Evolutionary conservation across 2,329 filamentous ascomycete genomes (phyloP).

Genomic region (Aspergillus unguis): DNA sequence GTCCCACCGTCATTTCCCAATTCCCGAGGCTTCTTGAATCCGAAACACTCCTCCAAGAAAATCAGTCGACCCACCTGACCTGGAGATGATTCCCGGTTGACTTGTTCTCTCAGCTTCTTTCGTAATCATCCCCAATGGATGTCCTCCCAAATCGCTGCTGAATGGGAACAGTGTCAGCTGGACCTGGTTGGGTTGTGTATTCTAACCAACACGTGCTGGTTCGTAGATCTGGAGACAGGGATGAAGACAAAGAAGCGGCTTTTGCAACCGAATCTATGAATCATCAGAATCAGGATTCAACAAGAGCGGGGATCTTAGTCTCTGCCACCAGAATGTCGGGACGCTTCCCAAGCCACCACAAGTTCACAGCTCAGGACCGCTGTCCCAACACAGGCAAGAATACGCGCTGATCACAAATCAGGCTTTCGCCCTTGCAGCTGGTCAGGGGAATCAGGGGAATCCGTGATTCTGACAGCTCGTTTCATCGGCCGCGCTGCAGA

Average conservation of each 20-base stretch:
- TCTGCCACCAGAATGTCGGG: conserved; percentile 21
- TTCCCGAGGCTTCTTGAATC: conserved; percentile 4
- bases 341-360: conserved; percentile 16
- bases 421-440: conserved; percentile 15
- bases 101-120: conserved; percentile 4
- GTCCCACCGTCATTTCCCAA: conserved; percentile 10
- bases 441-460: conserved; percentile 15
- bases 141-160: too few species aligned
- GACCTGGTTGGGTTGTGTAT: neutral
- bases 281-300: conserved; percentile 14
- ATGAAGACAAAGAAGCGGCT: conserved; percentile 2
- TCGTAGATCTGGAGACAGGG: conserved; percentile 19
- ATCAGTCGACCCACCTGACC: conserved; percentile 1
- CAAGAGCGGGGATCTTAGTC: conserved; percentile 21
- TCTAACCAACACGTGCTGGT: conserved; percentile 21
- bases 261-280: conserved; percentile 7
- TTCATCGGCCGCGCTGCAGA: conserved; percentile 13
- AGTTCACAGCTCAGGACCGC: conserved; percentile 1
- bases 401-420: conserved; percentile 11
- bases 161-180: neutral
- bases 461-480: conserved; percentile 19
- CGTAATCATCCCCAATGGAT: neutral
- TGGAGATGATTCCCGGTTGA: too few species aligned
- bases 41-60: conserved; percentile 6
- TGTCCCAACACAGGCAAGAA: conserved; percentile 11